Evolutionary conservation across 1,284 basidiomycete species (phyloP).

Genomic region (Ustilago vetiveriae): DNA sequence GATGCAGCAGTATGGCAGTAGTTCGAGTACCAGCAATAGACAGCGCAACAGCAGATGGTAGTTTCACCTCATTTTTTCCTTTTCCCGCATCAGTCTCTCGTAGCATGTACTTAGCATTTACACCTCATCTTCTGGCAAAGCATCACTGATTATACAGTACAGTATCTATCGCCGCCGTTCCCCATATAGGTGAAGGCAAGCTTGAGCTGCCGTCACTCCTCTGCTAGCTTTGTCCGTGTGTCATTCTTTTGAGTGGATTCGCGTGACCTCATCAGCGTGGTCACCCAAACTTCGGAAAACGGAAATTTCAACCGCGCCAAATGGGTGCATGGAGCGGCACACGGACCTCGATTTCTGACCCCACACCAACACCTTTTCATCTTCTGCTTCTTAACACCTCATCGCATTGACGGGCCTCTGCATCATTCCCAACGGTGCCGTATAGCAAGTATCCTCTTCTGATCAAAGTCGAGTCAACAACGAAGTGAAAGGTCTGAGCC

Average conservation of each 20-base stretch:
- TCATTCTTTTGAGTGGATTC: too few relatives aligned
- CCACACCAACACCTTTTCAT: not conserved
- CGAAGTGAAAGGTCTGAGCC: too few relatives aligned
- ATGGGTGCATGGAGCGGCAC: not conserved
- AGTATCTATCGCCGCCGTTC: too few relatives aligned
- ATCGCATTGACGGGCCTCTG: not conserved
- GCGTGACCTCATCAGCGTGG: too few relatives aligned
- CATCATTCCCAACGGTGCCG: too few relatives aligned
- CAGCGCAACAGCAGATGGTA: slow-evolving; percentile 20
- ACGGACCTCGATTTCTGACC: slow-evolving; percentile 7
- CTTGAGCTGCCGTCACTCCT: too few relatives aligned
- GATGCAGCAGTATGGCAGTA: slow-evolving; percentile 12
- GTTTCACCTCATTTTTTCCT: not conserved
- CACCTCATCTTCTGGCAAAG: not conserved
- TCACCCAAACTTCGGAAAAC: slow-evolving; percentile 7
- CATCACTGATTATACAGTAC: too few relatives aligned
- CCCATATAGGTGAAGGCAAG: too few relatives aligned
- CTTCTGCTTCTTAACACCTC: not conserved
- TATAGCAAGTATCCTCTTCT: too few relatives aligned
- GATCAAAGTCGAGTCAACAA: too few relatives aligned
- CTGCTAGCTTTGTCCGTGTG: too few relatives aligned
- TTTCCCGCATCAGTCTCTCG: not conserved
- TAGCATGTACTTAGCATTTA: slow-evolving; percentile 5
- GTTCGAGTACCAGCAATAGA: not conserved
- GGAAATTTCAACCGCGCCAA: slow-evolving; percentile 1